Evolutionary conservation across 306 rosid species (phyloP).

Genomic region (Malus asiatica): DNA sequence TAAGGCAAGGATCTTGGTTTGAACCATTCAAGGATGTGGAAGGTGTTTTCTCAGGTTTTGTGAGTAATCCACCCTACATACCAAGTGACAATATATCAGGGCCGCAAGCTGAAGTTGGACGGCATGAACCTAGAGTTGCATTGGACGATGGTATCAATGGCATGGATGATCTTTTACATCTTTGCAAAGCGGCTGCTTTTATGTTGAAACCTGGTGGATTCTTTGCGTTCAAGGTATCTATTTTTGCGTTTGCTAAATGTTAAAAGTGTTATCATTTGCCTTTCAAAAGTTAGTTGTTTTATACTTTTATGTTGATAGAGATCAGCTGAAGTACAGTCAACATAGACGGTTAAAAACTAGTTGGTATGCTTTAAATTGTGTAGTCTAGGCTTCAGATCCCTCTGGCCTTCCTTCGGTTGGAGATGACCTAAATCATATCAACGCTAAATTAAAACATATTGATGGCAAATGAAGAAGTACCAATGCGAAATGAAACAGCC

Average conservation of each 20-base stretch:
- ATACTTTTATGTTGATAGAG: neutral
- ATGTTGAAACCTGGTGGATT: conserved; percentile 82
- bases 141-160: conserved; percentile 15
- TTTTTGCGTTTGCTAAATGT: neutral
- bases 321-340: neutral
- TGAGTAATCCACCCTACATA: conserved; percentile 89
- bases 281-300: neutral
- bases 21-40: conserved; percentile 59
- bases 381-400: neutral
- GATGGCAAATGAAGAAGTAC: too few relatives aligned
- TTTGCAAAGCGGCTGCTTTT: conserved; percentile 65
- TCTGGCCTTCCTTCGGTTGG: too few relatives aligned
- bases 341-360: neutral
- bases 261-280: neutral
- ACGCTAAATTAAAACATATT: too few relatives aligned
- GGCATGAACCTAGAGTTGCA: conserved; percentile 69
- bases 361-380: neutral
- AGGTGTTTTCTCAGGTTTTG: conserved; percentile 62
- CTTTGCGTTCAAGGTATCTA: conserved; percentile 25
- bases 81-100: conserved; percentile 60
- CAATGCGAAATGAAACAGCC: too few relatives aligned
- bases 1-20: conserved; percentile 88
- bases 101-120: conserved; percentile 85
- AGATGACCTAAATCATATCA: too few relatives aligned
- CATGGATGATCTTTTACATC: conserved; percentile 64